Conservation (phyloP, 2,329 filamentous ascomycete genomes). For the Diplocarpon rosae region DNA sequence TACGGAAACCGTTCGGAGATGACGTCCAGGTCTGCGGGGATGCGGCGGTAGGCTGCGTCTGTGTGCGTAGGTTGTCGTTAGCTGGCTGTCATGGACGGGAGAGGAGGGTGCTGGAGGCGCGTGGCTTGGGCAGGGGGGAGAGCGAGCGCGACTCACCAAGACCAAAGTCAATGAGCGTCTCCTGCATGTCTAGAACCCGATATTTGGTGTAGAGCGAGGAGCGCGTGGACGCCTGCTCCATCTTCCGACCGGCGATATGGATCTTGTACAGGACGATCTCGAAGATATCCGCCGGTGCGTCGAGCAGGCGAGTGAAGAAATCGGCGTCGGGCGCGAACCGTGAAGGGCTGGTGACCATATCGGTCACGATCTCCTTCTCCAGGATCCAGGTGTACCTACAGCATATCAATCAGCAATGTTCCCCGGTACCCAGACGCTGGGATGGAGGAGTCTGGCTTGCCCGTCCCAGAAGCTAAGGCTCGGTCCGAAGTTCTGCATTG, state of each 20-base stretch:
- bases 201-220: neutral
- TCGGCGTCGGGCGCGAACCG: neutral
- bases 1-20: neutral
- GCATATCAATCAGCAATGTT: too few species aligned
- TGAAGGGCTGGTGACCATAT: neutral
- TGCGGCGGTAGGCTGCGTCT: neutral
- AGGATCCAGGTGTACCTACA: neutral
- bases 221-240: neutral
- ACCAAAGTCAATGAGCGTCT: neutral
- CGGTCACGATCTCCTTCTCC: neutral
- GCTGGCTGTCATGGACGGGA: too few species aligned
- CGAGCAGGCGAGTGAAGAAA: slow-evolving; percentile 1
- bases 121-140: too few species aligned
- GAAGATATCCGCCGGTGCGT: neutral
- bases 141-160: too few species aligned
- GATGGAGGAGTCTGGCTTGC: neutral
- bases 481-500: slow-evolving; percentile 1
- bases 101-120: too few species aligned
- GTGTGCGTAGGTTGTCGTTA: too few species aligned
- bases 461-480: neutral
- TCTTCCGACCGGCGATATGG: neutral
- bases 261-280: slow-evolving; percentile 1
- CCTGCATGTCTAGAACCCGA: neutral
- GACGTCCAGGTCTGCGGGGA: neutral
- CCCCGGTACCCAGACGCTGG: too few species aligned